A percentile compares a stretch with the other conserved stretches of the same genome.
These are phyloP conservation scores for Mercurialis annua DNA, from an alignment of 345 rosid genomes.

Conservation along the genomic window DNA sequence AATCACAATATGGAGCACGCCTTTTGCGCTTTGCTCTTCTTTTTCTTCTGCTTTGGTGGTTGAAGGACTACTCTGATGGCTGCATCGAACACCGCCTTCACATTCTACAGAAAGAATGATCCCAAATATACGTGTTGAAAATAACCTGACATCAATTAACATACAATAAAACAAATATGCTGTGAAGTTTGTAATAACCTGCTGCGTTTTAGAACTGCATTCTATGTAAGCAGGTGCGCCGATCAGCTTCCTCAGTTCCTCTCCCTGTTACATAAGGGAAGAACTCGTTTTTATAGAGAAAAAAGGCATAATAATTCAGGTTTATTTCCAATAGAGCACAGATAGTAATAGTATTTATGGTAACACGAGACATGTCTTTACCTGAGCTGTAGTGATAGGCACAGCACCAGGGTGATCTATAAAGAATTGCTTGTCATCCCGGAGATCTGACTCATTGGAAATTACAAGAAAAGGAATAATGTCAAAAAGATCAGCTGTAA, in stretches of 20 bases:
- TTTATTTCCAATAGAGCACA: neutral
- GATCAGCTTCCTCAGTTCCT: conserved; percentile 85
- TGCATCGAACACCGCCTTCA: conserved; percentile 80
- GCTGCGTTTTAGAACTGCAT: conserved; percentile 92
- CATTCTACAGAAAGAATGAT: conserved; percentile 47
- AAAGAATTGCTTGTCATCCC: conserved; percentile 36
- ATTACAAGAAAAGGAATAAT: neutral
- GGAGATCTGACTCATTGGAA: conserved; percentile 26
- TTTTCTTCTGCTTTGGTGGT: conserved; percentile 82
- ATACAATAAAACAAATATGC: neutral
- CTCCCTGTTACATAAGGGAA: conserved; percentile 51
- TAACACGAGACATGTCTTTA: neutral
- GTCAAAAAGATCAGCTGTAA: neutral
- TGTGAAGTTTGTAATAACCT: conserved; percentile 40
- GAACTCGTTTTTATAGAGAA: neutral
- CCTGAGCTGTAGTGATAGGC: conserved; percentile 32
- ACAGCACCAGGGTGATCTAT: conserved; percentile 37
- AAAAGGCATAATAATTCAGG: neutral
- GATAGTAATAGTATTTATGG: neutral
- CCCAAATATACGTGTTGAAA: neutral
- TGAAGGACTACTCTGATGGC: conserved; percentile 87
- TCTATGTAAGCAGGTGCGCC: conserved; percentile 85
- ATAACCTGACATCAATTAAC: neutral
- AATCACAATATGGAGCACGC: conserved; percentile 77
- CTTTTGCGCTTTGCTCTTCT: conserved; percentile 69